Percentiles rank a stretch among this genome's conserved stretches.
These are phyloP conservation scores for Daldinia loculata DNA, from an alignment of 495 filamentous ascomycete species.

Conservation along the genomic window DNA sequence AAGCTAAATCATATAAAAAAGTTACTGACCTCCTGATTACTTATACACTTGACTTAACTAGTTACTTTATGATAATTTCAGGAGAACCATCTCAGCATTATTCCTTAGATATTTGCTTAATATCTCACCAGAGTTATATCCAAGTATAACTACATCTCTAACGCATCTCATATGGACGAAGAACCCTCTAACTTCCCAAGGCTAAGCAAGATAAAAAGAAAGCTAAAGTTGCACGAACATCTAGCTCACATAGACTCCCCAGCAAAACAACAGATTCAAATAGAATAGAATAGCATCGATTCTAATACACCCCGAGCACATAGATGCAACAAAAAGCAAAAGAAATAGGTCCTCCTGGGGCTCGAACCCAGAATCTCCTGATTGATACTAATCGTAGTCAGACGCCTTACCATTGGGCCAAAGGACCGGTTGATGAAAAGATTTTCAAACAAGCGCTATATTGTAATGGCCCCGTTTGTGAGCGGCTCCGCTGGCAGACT, in stretches of 20 bases:
- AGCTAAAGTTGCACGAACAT: too few species aligned
- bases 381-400: constrained; percentile 29
- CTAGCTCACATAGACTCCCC: background rate
- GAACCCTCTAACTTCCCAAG: too few species aligned
- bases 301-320: background rate
- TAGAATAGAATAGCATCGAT: background rate
- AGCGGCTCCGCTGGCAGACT: background rate
- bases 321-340: background rate
- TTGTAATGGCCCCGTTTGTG: background rate
- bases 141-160: too few species aligned
- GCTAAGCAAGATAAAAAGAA: too few species aligned
- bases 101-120: too few species aligned
- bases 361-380: constrained; percentile 36
- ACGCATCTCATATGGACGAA: too few species aligned
- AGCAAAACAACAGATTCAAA: background rate
- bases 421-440: constrained; percentile 16
- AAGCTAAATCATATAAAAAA: too few species aligned
- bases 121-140: too few species aligned
- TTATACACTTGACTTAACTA: too few species aligned
- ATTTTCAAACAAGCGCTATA: background rate
- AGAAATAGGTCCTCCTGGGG: constrained; percentile 29
- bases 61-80: too few species aligned
- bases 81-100: too few species aligned
- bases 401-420: constrained; percentile 37
- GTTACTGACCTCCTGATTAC: too few species aligned